These are phyloP conservation scores for Geotrichum europaeum DNA, from an alignment of 1,139 yeast genomes.

Conservation along the genomic window DNA sequence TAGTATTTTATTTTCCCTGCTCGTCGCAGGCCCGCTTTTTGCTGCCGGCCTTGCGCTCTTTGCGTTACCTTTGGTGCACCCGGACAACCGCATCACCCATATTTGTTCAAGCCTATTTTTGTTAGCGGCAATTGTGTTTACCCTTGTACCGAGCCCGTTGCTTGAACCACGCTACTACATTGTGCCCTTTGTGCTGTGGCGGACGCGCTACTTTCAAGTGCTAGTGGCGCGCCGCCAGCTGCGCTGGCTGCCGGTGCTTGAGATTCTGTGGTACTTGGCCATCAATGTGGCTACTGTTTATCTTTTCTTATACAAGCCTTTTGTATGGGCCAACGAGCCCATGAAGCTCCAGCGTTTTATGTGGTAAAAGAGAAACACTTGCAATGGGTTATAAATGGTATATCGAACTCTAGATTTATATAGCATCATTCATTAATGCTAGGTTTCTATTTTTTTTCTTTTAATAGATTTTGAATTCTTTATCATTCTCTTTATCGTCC, in stretches of 20 bases:
- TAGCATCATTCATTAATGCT: background rate
- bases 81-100: background rate
- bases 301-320: conserved; percentile 57
- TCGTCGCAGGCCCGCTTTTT: conserved; percentile 12
- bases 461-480: background rate
- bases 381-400: background rate
- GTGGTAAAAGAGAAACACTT: conserved; percentile 59
- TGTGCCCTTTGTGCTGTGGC: conserved; percentile 69
- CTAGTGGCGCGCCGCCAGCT: conserved; percentile 30
- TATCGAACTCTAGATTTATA: background rate
- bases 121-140: conserved; percentile 44
- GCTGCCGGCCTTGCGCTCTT: conserved; percentile 11
- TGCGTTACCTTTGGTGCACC: background rate
- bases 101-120: background rate
- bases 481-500: background rate
- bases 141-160: conserved; percentile 81
- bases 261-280: conserved; percentile 53
- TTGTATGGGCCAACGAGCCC: conserved; percentile 62
- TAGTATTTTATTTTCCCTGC: conserved; percentile 5
- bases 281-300: conserved; percentile 49
- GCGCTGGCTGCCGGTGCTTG: conserved; percentile 32
- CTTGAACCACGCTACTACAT: conserved; percentile 92
- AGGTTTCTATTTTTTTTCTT: background rate
- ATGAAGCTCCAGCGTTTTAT: conserved; percentile 67
- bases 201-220: conserved; percentile 43